Conservation (phyloP, 1,284 basidiomycete genomes). For the Coniferiporia sulphurascens region DNA sequence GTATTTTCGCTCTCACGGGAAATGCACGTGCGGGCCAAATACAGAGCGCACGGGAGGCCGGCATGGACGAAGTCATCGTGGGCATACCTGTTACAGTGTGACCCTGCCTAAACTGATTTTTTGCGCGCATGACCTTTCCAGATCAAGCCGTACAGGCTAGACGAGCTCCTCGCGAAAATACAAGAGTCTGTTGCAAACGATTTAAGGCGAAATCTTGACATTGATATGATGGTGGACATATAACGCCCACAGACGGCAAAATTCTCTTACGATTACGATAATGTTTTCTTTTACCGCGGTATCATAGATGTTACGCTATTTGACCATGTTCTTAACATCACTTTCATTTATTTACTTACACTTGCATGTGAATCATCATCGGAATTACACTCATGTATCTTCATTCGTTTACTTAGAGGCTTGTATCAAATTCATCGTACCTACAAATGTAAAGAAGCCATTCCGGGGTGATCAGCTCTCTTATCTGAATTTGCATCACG, state of each 20-base stretch:
- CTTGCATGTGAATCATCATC: not conserved
- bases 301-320: too few relatives aligned
- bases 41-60: slow-evolving; percentile 24
- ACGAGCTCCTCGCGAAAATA: slow-evolving; percentile 23
- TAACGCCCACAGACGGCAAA: too few relatives aligned
- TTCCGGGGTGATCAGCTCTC: too few relatives aligned
- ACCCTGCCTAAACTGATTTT: not conserved
- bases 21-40: slow-evolving; percentile 24
- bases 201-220: not conserved
- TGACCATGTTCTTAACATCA: not conserved
- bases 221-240: not conserved
- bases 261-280: too few relatives aligned
- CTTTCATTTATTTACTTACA: not conserved
- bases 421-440: not conserved
- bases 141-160: slow-evolving; percentile 24
- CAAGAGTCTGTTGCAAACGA: slow-evolving; percentile 3
- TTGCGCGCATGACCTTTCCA: not conserved
- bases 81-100: slow-evolving; percentile 2
- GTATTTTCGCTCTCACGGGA: slow-evolving; percentile 26
- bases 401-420: not conserved
- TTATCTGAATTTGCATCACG: too few relatives aligned
- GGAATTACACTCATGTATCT: not conserved
- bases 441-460: too few relatives aligned
- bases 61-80: slow-evolving; percentile 26
- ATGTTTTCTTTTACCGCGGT: too few relatives aligned